phyloP scores from a whole-genome alignment of 148 eudicot genomes.

The Vaccinium macrocarpon region DNA sequence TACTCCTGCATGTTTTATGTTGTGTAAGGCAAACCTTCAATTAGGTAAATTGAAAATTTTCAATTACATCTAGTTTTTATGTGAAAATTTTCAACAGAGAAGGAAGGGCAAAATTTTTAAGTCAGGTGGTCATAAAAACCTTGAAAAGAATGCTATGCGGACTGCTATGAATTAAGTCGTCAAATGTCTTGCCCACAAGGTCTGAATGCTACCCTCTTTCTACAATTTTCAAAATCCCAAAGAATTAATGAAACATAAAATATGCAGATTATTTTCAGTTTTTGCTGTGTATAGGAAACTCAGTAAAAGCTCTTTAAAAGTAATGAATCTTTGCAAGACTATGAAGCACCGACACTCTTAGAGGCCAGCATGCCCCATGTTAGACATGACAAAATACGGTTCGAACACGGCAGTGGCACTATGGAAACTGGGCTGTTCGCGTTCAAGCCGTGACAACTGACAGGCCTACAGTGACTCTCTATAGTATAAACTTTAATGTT shows the following conservation, averaged over 20 bases:
- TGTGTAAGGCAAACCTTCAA: not conserved
- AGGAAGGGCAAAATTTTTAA: not conserved
- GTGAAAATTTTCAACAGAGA: not conserved
- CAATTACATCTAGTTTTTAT: not conserved
- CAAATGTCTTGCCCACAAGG: conserved; percentile 91
- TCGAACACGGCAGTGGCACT: too few species aligned
- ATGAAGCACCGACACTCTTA: too few species aligned
- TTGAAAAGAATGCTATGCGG: conserved; percentile 66
- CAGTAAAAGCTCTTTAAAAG: not conserved
- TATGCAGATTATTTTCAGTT: not conserved
- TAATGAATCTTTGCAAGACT: not conserved
- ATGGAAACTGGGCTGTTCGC: too few species aligned
- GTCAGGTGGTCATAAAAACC: conserved; percentile 38
- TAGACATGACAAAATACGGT: too few species aligned
- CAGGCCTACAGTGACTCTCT: too few species aligned
- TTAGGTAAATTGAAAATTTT: not conserved
- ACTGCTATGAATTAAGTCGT: conserved; percentile 60
- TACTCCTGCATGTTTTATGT: not conserved
- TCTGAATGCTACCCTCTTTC: conserved; percentile 55
- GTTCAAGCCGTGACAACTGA: too few species aligned
- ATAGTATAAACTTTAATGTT: too few species aligned
- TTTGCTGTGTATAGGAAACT: not conserved
- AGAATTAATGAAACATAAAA: not conserved
- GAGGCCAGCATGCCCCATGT: too few species aligned
- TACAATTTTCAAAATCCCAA: conserved; percentile 35